Base-by-base conservation (phyloP, 2,329 filamentous ascomycete species). In the Remersonia thermophila region DNA sequence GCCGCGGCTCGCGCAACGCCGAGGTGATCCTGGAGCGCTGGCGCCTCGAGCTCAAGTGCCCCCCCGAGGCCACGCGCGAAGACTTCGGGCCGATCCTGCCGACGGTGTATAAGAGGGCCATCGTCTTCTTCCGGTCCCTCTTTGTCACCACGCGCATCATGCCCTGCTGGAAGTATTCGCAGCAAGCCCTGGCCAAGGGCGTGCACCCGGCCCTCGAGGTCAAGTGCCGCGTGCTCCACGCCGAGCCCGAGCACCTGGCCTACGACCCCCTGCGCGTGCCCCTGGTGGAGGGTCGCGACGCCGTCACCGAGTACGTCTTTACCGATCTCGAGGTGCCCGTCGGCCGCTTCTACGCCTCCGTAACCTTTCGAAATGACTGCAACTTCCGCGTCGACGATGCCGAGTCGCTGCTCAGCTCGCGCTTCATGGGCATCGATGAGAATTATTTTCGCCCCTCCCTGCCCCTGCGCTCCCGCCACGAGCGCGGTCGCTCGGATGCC, bases 41-140 rank as follows among this genome's bases (percentile, higher is more conserved):
- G 91, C 80, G 70, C 39, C 72, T 98, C 45, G 80, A 91, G 54
- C 67, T 96, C 38, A 83, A 83, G 53, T 73, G 74, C 47, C 61
- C 62, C 39, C 57, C 66, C 39, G 55, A 65, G 55, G 55, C 68
- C 46, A 51, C 56, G 23, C 49, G 55, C 12, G 66, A 72, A 32
- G 73, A 73, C 53, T 83, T 78, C 54, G 72, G 71, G 7, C 65
- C 65, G 9, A 66, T 63, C 23, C 64, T 96, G 35, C 86, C 91
- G 11, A 89, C 84, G 35, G 78, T 94, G 40, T 98, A 98, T 69
- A 98, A 98, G 63, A 91, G 93, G 61, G 85, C 83, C 50, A 93
- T 98, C 45, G 82, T 96, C 47, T 77, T 95, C 49, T 95, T 96
- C 60, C 75, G 91, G 41, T 86, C 86, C 2, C 69, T 98, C 31